A percentile compares a stretch with the other conserved stretches of the same genome.
Conservation (phyloP, 345 rosid genomes). For the Draba incana region DNA sequence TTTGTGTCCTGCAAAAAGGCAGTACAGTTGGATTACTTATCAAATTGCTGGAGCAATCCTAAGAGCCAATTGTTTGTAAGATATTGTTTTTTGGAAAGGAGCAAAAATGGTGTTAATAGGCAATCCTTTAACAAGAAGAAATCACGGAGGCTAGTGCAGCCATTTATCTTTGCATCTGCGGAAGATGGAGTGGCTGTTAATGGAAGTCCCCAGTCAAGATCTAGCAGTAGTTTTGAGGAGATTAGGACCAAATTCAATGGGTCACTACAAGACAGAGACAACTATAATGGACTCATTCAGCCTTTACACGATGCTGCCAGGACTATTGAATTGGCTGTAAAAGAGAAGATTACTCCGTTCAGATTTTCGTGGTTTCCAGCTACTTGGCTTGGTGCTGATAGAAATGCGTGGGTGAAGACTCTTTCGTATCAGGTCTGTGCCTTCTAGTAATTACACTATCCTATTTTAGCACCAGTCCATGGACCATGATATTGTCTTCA, state of each 20-base stretch:
- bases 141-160: conserved; percentile 45
- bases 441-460: background rate
- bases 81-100: conserved; percentile 46
- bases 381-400: conserved; percentile 79
- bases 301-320: conserved; percentile 87
- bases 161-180: conserved; percentile 55
- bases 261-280: conserved; percentile 61
- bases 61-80: conserved; percentile 51
- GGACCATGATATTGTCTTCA: conserved; percentile 1
- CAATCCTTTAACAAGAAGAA: conserved; percentile 36
- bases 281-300: conserved; percentile 73
- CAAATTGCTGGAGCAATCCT: conserved; percentile 54
- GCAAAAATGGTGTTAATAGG: conserved; percentile 24
- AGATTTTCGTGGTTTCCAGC: conserved; percentile 77
- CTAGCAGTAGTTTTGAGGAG: conserved; percentile 52
- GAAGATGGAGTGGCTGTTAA: conserved; percentile 82
- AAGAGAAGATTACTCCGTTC: conserved; percentile 56
- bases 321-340: conserved; percentile 74
- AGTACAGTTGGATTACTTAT: conserved; percentile 45
- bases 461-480: background rate
- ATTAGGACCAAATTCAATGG: conserved; percentile 57
- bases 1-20: conserved; percentile 49
- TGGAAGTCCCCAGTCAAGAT: conserved; percentile 54
- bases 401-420: conserved; percentile 76
- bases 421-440: conserved; percentile 84